These are phyloP conservation scores for Starmerella ratchasimensis DNA, from an alignment of 805 yeast genomes.

Conservation along the genomic window DNA sequence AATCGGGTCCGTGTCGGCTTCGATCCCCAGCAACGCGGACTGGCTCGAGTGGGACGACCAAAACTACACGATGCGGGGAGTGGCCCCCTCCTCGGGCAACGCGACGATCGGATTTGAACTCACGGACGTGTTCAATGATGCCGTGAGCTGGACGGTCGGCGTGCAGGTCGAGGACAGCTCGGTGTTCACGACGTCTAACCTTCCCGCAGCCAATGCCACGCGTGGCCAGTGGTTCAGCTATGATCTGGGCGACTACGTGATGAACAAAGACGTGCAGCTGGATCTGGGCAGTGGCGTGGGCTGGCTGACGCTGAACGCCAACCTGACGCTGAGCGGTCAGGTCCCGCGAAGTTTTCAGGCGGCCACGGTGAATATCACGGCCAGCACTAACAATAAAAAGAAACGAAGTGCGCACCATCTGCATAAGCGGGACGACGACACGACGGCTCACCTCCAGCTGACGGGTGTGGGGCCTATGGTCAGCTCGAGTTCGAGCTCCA, in stretches of 20 bases:
- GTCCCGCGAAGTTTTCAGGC: conserved; percentile 40
- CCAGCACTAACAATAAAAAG: conserved; percentile 23
- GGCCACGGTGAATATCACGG: conserved; percentile 33
- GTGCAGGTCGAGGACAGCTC: conserved; percentile 20
- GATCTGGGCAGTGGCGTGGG: conserved; percentile 29
- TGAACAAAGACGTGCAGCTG: conserved; percentile 26
- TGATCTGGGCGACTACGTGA: conserved; percentile 45
- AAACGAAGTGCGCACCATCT: conserved; percentile 27
- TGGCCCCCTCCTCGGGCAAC: conserved; percentile 39
- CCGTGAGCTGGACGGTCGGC: conserved; percentile 22
- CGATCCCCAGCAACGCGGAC: conserved; percentile 38
- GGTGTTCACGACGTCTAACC: conserved; percentile 36
- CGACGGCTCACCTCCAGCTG: conserved; percentile 16
- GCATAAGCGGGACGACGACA: conserved; percentile 6
- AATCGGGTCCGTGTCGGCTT: conserved; percentile 39
- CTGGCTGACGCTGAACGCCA: conserved; percentile 53
- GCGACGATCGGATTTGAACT: conserved; percentile 32
- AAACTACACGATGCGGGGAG: conserved; percentile 58
- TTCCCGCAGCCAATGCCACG: conserved; percentile 52
- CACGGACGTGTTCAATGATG: conserved; percentile 27
- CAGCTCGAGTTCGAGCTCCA: conserved; percentile 11
- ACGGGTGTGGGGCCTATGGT: conserved; percentile 14
- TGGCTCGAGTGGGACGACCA: conserved; percentile 57
- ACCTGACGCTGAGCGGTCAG: conserved; percentile 53
- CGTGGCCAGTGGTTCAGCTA: conserved; percentile 42